Percentiles rank a stretch among this genome's conserved stretches.
These are phyloP conservation scores for Azolla pinnata DNA, from an alignment of 75 land plant genomes.

Conservation along the genomic window DNA sequence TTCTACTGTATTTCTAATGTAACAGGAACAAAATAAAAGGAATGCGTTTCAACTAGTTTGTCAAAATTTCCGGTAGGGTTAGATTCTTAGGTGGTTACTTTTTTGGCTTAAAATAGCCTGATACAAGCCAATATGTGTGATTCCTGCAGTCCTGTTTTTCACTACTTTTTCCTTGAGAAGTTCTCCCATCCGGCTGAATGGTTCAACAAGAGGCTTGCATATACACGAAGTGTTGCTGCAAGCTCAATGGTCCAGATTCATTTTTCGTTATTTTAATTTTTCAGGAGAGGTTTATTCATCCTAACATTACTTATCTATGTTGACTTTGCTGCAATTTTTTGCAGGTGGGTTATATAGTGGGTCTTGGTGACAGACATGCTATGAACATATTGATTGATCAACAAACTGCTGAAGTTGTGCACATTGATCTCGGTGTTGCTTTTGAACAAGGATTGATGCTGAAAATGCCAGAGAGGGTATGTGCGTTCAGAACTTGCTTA, in stretches of 20 bases:
- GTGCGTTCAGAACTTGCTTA: too few relatives aligned
- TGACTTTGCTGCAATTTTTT: neutral
- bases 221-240: constrained; percentile 94
- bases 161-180: constrained; percentile 82
- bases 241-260: constrained; percentile 77
- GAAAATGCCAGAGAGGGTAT: constrained; percentile 94
- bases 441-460: constrained; percentile 99
- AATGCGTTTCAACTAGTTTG: constrained; percentile 69
- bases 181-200: constrained; percentile 84
- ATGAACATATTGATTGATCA: constrained; percentile 94
- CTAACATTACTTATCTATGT: too few relatives aligned
- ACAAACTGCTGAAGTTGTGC: constrained; percentile 94
- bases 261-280: constrained; percentile 2
- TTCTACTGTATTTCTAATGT: neutral
- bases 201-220: constrained; percentile 92
- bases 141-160: constrained; percentile 83
- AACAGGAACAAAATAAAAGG: neutral
- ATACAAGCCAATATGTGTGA: constrained; percentile 5
- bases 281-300: neutral
- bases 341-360: constrained; percentile 98
- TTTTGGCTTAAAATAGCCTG: neutral
- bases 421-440: constrained; percentile 98
- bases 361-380: constrained; percentile 95
- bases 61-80: constrained; percentile 68
- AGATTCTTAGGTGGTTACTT: neutral